A percentile compares a stretch with the other conserved stretches of the same genome.
Conservation (phyloP, 2,329 filamentous ascomycete genomes). For the Biscogniauxia marginata region DNA sequence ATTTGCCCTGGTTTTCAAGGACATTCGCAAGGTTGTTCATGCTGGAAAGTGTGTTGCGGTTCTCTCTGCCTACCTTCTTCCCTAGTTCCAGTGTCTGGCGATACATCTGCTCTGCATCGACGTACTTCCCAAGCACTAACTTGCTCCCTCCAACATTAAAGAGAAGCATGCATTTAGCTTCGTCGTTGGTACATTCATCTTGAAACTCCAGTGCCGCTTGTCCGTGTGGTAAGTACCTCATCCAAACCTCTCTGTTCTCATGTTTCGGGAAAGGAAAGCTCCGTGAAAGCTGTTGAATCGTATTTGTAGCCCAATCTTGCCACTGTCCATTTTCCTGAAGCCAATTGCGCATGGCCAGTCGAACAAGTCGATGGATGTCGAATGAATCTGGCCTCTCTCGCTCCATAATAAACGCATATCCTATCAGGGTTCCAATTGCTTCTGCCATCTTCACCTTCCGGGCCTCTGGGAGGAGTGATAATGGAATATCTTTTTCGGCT, state of each 20-base stretch:
- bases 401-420: slow-evolving; percentile 28
- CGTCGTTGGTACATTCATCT: too few species aligned
- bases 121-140: too few species aligned
- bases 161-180: too few species aligned
- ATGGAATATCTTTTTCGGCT: not conserved
- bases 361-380: slow-evolving; percentile 24
- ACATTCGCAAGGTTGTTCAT: too few species aligned
- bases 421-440: slow-evolving; percentile 4
- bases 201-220: too few species aligned
- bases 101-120: not conserved
- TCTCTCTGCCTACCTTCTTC: too few species aligned
- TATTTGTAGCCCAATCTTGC: not conserved
- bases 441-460: not conserved
- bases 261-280: not conserved
- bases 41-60: too few species aligned
- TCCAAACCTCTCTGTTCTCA: not conserved
- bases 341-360: slow-evolving; percentile 8
- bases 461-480: too few species aligned
- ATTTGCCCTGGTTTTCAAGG: too few species aligned
- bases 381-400: slow-evolving; percentile 11
- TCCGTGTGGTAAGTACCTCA: slow-evolving; percentile 1
- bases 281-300: not conserved
- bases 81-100: too few species aligned
- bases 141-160: too few species aligned
- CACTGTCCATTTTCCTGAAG: not conserved